Percentiles rank a stretch among this genome's conserved stretches.
Conservation (phyloP, 345 rosid genomes). For the Dimocarpus longan region DNA sequence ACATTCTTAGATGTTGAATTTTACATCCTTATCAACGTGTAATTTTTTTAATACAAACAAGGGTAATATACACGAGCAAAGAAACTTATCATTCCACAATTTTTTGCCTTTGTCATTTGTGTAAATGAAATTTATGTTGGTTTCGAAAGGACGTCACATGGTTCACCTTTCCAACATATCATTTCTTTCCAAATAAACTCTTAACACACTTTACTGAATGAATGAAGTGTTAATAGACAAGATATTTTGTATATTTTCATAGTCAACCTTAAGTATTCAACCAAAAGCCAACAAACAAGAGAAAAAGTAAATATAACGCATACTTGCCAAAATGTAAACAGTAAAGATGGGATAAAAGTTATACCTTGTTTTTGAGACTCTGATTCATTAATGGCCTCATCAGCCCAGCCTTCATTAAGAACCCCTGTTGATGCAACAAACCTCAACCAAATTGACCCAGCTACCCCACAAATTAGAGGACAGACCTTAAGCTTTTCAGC, state of each 20-base stretch:
- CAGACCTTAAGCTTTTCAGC: conserved; percentile 56
- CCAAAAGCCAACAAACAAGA: not conserved
- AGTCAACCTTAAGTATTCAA: not conserved
- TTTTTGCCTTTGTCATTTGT: not conserved
- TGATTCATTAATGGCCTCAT: conserved; percentile 50
- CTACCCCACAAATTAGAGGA: conserved; percentile 67
- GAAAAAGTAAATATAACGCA: not conserved
- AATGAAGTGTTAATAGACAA: not conserved
- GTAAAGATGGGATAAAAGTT: not conserved
- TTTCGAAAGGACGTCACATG: not conserved
- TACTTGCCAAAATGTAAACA: not conserved
- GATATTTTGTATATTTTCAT: not conserved
- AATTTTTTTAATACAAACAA: not conserved
- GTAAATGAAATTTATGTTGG: not conserved
- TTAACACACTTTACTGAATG: no score
- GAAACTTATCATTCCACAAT: not conserved
- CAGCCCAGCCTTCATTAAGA: conserved; percentile 63
- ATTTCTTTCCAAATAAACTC: not conserved
- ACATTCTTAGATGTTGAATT: not conserved
- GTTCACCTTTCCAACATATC: not conserved
- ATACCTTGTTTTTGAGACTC: conserved; percentile 50
- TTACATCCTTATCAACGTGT: not conserved
- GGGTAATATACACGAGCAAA: not conserved
- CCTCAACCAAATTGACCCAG: conserved; percentile 57
- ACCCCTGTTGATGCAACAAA: conserved; percentile 51